phyloP scores from a whole-genome alignment of 2,329 filamentous ascomycete species.

The Setomelanomma holmii region DNA sequence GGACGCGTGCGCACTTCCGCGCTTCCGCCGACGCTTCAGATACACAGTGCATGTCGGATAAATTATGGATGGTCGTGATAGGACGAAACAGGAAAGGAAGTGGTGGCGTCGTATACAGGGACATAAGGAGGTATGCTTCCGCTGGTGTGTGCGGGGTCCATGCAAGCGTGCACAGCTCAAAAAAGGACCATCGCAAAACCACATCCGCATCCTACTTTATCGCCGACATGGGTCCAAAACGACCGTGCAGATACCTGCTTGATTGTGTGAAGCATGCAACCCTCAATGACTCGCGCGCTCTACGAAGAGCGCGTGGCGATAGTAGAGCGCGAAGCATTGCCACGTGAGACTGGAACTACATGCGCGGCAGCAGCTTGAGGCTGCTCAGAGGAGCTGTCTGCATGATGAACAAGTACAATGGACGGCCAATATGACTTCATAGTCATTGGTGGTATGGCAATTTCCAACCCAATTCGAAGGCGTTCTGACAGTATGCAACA shows the following conservation, averaged over 20 bases:
- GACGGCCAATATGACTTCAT: constrained; percentile 35
- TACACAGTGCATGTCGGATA: not conserved
- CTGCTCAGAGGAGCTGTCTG: too few species aligned
- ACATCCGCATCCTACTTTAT: not conserved
- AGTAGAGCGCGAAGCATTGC: not conserved
- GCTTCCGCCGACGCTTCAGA: not conserved
- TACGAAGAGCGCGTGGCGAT: not conserved
- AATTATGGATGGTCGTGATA: not conserved
- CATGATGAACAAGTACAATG: constrained; percentile 1
- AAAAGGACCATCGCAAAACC: not conserved
- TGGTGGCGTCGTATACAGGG: not conserved
- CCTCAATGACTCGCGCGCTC: not conserved
- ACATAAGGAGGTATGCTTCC: not conserved
- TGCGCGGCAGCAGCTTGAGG: too few species aligned
- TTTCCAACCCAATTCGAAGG: not conserved
- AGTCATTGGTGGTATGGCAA: constrained; percentile 39
- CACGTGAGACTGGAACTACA: not conserved
- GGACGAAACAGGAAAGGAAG: not conserved
- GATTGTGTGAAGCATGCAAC: not conserved
- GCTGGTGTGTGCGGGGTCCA: not conserved
- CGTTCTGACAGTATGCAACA: constrained; percentile 31
- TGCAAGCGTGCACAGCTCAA: not conserved
- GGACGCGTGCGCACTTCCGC: not conserved
- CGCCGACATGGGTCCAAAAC: not conserved
- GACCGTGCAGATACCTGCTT: not conserved